Percentiles rank a stretch among this genome's conserved stretches.
phyloP scores from a whole-genome alignment of 1,139 yeast species.

The Protomyces macrosporus region DNA sequence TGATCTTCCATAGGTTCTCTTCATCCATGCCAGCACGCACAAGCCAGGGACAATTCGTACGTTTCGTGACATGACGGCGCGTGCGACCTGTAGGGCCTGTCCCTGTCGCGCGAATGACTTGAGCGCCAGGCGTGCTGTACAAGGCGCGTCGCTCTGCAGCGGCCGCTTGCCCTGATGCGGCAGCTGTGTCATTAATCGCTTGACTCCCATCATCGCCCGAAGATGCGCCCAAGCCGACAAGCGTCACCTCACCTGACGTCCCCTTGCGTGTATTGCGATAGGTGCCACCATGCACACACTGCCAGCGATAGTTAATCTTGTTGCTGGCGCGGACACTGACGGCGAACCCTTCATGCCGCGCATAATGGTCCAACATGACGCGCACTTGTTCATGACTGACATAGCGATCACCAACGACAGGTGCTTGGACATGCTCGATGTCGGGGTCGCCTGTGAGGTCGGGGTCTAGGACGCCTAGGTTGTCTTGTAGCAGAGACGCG shows the following conservation, averaged over 20 bases:
- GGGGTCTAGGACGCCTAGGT: not conserved
- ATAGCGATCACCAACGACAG: constrained; percentile 12
- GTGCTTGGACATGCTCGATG: not conserved
- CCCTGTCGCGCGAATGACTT: not conserved
- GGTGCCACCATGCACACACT: constrained; percentile 13
- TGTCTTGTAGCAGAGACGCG: no score
- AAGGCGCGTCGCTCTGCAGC: not conserved
- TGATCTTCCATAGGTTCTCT: constrained; percentile 8
- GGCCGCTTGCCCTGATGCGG: not conserved
- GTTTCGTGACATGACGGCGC: constrained; percentile 2
- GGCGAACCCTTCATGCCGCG: constrained; percentile 7
- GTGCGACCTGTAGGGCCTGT: constrained; percentile 1
- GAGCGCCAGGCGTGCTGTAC: not conserved
- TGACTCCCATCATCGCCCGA: not conserved
- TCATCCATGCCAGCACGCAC: constrained; percentile 11
- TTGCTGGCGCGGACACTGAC: constrained; percentile 10
- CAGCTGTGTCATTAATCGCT: not conserved
- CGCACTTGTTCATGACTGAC: constrained; percentile 9
- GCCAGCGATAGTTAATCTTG: constrained; percentile 10
- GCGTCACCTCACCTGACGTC: not conserved
- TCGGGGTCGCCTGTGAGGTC: not conserved
- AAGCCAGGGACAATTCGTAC: constrained; percentile 16
- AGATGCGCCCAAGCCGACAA: not conserved
- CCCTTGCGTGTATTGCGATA: constrained; percentile 7
- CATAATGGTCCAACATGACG: constrained; percentile 4